Evolutionary conservation across 2,329 filamentous ascomycete species (phyloP), one percentile per base, ranked within the genome.

Genomic region (Paecilomyces variotii): DNA sequence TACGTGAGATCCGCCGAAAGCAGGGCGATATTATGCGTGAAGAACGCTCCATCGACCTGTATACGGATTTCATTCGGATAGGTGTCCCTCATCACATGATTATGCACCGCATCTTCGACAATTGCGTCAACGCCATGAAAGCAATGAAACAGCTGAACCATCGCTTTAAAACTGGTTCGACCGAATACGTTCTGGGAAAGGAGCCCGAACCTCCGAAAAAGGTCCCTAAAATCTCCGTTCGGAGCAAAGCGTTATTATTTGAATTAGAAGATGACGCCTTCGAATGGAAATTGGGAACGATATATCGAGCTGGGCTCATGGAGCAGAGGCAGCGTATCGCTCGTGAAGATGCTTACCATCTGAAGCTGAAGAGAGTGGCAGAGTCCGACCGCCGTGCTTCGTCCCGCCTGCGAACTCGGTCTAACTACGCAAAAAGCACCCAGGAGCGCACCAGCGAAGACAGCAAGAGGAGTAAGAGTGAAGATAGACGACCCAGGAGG

Each of bases 231-330:
- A 79, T 99, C 25, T 93, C 91, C 0, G 64, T 99, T 9, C 85
- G 91, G 56, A 88, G 88, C 57, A 89, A 89, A 66, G 89, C 89
- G 4, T 80, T 99, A 26, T 77, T 96, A 2, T 93, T 99, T 60
- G 93, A 97, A 69, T 80, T 99, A 35, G 94, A 99, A 74, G 94
- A 99, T 71, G 93, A 94, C 55, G 88, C 90, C 0, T 99, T 99
- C 68, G 94, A 99, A 72, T 99, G 92, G 90, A 97, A 97, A 71
- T 79, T 99, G 9, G 91, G 92, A 14, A 87, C 91, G 69, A 99
- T 99, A 56, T 99, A 97, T 72, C 87, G 93, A 32, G 85, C 90
- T 53, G 94, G 95, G 0, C 81, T 93, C 24, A 79, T 92, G 57
- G 94, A 99, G 72, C 93, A 97, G 73, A 87, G 88, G 70, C 94